phyloP scores from a whole-genome alignment of 2,329 filamentous ascomycete genomes.

The Trichoderma citrinoviride region DNA sequence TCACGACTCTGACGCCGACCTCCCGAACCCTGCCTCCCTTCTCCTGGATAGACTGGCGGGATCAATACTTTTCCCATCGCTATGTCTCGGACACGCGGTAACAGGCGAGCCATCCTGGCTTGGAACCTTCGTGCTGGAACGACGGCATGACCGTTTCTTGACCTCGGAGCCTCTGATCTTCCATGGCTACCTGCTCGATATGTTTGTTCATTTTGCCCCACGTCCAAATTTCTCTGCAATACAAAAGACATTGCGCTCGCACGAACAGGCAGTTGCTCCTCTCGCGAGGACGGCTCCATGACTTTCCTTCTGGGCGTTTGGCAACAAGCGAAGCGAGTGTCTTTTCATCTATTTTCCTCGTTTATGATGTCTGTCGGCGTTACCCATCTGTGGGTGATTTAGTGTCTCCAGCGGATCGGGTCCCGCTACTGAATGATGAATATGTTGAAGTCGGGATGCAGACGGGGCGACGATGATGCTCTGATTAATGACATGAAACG shows the following conservation, averaged over 20 bases:
- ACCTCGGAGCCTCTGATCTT: background rate
- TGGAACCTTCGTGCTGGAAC: background rate
- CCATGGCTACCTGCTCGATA: background rate
- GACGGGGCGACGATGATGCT: background rate
- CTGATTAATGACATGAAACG: background rate
- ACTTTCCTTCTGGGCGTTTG: constrained; percentile 13
- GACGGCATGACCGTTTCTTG: background rate
- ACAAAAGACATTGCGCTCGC: background rate
- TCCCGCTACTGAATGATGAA: background rate
- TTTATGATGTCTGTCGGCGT: background rate
- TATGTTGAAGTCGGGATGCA: background rate
- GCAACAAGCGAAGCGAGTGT: constrained; percentile 14
- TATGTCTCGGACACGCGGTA: background rate
- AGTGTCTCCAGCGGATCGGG: background rate
- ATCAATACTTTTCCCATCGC: background rate
- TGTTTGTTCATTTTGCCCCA: background rate
- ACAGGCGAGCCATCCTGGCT: background rate
- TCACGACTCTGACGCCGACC: background rate
- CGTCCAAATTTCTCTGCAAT: background rate
- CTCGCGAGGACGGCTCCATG: constrained; percentile 18
- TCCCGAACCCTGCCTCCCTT: background rate
- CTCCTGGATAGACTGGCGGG: background rate
- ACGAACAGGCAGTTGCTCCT: constrained; percentile 13
- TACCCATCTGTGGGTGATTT: background rate
- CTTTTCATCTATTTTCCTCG: background rate